Percentiles rank a stretch among this genome's conserved stretches.
Evolutionary conservation across 2,329 filamentous ascomycete genomes (phyloP).

Genomic region (Fusarium sublunatum): DNA sequence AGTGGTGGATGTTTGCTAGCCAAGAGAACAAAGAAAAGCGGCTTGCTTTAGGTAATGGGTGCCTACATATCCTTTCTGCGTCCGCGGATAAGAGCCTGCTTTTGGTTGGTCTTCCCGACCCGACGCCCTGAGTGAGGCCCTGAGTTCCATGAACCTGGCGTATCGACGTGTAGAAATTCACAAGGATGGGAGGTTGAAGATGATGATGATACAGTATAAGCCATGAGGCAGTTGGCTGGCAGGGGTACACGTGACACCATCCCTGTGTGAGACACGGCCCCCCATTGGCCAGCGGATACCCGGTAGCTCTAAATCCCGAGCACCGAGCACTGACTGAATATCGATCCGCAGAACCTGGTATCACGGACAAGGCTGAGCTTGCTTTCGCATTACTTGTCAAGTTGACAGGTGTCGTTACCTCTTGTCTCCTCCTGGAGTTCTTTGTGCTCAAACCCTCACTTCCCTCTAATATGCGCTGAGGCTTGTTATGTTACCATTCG

Average conservation of each 20-base stretch:
- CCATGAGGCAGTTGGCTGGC: conserved; percentile 5
- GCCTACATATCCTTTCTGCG: conserved; percentile 13
- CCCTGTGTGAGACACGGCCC: conserved; percentile 12
- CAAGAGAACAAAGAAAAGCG: conserved; percentile 45
- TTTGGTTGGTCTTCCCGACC: conserved; percentile 21
- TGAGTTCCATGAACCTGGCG: conserved; percentile 1
- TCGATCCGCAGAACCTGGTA: conserved; percentile 17
- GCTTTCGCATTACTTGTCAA: conserved; percentile 28
- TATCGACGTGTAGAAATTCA: conserved; percentile 5
- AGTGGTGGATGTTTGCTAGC: conserved; percentile 40
- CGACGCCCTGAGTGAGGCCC: conserved; percentile 27
- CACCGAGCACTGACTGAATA: conserved; percentile 4
- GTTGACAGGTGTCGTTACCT: conserved; percentile 41
- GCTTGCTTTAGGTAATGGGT: conserved; percentile 33
- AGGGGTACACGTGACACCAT: conserved; percentile 30
- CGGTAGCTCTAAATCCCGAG: conserved; percentile 14
- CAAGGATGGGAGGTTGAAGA: conserved; percentile 20
- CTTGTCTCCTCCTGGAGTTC: conserved; percentile 1
- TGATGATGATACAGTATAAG: conserved; percentile 4
- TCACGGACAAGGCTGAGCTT: conserved; percentile 43
- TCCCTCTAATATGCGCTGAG: conserved; percentile 28
- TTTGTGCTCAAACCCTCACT: conserved; percentile 7
- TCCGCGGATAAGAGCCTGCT: conserved; percentile 23
- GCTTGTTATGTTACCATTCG: conserved; percentile 1
- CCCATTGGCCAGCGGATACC: conserved; percentile 27